These are phyloP conservation scores for Penicillium sp. DNA, from an alignment of 2,329 filamentous ascomycete species.

Conservation along the genomic window DNA sequence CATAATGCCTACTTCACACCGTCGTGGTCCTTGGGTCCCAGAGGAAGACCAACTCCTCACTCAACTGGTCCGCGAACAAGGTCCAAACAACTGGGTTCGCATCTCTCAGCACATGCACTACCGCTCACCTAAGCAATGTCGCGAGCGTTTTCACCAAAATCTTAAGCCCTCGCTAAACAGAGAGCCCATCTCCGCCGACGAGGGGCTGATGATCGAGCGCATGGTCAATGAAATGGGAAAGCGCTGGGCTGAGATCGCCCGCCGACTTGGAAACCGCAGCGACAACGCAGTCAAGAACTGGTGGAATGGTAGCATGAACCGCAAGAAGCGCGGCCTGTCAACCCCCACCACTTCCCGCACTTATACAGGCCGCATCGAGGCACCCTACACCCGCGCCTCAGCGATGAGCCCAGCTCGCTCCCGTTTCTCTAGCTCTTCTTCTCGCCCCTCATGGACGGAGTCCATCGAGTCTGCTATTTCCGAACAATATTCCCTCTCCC, in stretches of 20 bases:
- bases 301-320: constrained; percentile 94
- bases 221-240: constrained; percentile 77
- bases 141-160: constrained; percentile 92
- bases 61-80: constrained; percentile 67
- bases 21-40: constrained; percentile 80
- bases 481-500: constrained; percentile 18
- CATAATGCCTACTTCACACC: constrained; percentile 52
- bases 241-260: constrained; percentile 89
- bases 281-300: constrained; percentile 98
- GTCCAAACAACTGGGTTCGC: constrained; percentile 83
- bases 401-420: constrained; percentile 30
- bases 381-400: constrained; percentile 38
- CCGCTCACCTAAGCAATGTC: constrained; percentile 88
- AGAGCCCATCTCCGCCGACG: constrained; percentile 67
- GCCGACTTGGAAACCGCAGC: constrained; percentile 76
- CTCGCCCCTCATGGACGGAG: constrained; percentile 24
- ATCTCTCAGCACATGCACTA: constrained; percentile 74
- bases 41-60: constrained; percentile 71
- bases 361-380: constrained; percentile 38
- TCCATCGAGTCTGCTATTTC: constrained; percentile 14
- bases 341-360: constrained; percentile 35
- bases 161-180: constrained; percentile 74
- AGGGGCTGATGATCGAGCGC: constrained; percentile 70
- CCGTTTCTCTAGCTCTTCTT: constrained; percentile 28
- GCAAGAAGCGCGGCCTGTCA: constrained; percentile 56